Percentiles rank a stretch among this genome's conserved stretches.
phyloP scores from a whole-genome alignment of 345 rosid species.

The Bruguiera parviflora region DNA sequence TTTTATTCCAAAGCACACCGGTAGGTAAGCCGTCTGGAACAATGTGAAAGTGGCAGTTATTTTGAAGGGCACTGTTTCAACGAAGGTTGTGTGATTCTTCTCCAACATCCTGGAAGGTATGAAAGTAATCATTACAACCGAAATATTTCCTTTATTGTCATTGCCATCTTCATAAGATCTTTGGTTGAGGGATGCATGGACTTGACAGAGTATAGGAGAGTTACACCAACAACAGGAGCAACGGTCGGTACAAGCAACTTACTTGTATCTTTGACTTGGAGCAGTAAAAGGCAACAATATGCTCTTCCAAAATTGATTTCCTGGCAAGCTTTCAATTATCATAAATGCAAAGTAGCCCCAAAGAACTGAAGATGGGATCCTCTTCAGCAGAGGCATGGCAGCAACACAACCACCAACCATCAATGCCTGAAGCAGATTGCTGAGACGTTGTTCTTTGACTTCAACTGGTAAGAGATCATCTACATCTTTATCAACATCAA shows the following conservation, averaged over 20 bases:
- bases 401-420: slow-evolving; percentile 87
- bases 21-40: too few relatives aligned
- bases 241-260: slow-evolving; percentile 15
- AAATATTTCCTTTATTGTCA: background rate
- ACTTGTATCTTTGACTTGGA: slow-evolving; percentile 90
- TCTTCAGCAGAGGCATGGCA: slow-evolving; percentile 85
- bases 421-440: slow-evolving; percentile 81
- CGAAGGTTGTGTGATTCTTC: slow-evolving; percentile 66
- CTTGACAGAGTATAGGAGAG: too few relatives aligned
- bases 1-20: slow-evolving; percentile 87
- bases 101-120: slow-evolving; percentile 61
- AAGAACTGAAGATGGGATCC: slow-evolving; percentile 87
- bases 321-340: slow-evolving; percentile 93
- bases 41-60: slow-evolving; percentile 60
- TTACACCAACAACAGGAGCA: background rate
- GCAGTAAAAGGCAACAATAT: slow-evolving; percentile 82
- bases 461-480: slow-evolving; percentile 81
- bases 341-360: slow-evolving; percentile 97
- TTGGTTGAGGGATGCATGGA: too few relatives aligned
- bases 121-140: background rate
- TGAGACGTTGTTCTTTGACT: slow-evolving; percentile 89
- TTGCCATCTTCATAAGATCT: background rate
- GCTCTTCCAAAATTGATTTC: slow-evolving; percentile 95
- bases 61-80: slow-evolving; percentile 90
- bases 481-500: slow-evolving; percentile 75